Percentiles rank a stretch among this genome's conserved stretches.
Evolutionary conservation across 345 rosid species (phyloP).

Genomic region (Gossypium raimondii): DNA sequence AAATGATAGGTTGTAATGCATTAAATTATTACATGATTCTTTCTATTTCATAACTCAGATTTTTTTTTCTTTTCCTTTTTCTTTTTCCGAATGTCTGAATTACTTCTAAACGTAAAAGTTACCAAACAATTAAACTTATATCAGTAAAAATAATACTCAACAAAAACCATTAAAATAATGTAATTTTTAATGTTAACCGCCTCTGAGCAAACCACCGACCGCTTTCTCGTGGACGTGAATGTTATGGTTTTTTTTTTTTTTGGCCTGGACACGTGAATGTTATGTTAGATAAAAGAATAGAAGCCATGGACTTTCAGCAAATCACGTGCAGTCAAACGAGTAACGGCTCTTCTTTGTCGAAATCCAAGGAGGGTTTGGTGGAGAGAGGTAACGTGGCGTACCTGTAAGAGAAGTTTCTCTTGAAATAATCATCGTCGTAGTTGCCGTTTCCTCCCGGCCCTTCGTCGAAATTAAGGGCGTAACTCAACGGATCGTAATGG

Average conservation of each 20-base stretch:
- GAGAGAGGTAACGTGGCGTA: slow-evolving; percentile 46
- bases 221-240: background rate
- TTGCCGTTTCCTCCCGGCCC: slow-evolving; percentile 35
- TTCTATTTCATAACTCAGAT: background rate
- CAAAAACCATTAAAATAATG: no score
- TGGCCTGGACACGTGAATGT: background rate
- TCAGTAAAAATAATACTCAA: no score
- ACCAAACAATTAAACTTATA: background rate
- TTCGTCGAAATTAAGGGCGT: slow-evolving; percentile 83
- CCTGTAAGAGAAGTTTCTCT: slow-evolving; percentile 46
- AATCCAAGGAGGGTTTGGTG: slow-evolving; percentile 37
- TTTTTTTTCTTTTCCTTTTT: background rate
- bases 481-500: slow-evolving; percentile 75
- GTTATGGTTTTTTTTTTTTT: background rate
- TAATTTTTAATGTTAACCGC: no score
- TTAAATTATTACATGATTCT: background rate
- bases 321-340: background rate
- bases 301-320: background rate
- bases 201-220: background rate
- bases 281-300: background rate
- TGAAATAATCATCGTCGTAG: slow-evolving; percentile 30
- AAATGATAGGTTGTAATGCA: background rate
- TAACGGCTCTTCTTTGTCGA: slow-evolving; percentile 23
- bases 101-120: background rate
- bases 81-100: background rate